phyloP scores from a whole-genome alignment of 2,329 filamentous ascomycete species.

The Atkinsonella texensis region DNA sequence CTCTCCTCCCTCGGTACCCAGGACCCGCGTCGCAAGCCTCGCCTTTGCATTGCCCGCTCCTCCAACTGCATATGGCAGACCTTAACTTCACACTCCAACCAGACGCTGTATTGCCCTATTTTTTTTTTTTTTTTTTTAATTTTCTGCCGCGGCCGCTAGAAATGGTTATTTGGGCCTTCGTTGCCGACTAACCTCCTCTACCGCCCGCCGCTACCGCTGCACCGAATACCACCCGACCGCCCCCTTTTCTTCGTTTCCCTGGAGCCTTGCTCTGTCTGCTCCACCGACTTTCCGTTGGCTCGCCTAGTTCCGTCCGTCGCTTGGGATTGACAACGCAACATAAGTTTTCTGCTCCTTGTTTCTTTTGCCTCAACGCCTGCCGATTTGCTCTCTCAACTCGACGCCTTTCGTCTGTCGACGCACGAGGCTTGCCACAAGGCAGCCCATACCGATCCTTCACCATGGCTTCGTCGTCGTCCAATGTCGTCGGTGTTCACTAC shows the following conservation, averaged over 20 bases:
- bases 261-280: slow-evolving; percentile 7
- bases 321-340: slow-evolving; percentile 6
- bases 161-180: slow-evolving; percentile 12
- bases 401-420: slow-evolving; percentile 4
- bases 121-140: not conserved
- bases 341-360: not conserved
- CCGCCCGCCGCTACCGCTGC: not conserved
- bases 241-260: slow-evolving; percentile 6
- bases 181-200: slow-evolving; percentile 9
- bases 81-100: slow-evolving; percentile 3
- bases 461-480: slow-evolving; percentile 85
- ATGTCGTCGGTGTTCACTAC: slow-evolving; percentile 98
- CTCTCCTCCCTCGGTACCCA: slow-evolving; percentile 2
- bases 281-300: slow-evolving; percentile 9
- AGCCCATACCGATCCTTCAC: slow-evolving; percentile 14
- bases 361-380: not conserved
- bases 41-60: slow-evolving; percentile 3
- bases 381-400: slow-evolving; percentile 1
- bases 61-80: slow-evolving; percentile 4
- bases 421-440: slow-evolving; percentile 5
- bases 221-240: slow-evolving; percentile 1
- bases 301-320: slow-evolving; percentile 6
- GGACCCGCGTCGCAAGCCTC: not conserved
- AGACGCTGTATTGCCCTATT: not conserved
- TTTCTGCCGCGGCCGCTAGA: slow-evolving; percentile 4